Evolutionary conservation across 345 rosid genomes (phyloP).

Genomic region (Lepidium africanum): DNA sequence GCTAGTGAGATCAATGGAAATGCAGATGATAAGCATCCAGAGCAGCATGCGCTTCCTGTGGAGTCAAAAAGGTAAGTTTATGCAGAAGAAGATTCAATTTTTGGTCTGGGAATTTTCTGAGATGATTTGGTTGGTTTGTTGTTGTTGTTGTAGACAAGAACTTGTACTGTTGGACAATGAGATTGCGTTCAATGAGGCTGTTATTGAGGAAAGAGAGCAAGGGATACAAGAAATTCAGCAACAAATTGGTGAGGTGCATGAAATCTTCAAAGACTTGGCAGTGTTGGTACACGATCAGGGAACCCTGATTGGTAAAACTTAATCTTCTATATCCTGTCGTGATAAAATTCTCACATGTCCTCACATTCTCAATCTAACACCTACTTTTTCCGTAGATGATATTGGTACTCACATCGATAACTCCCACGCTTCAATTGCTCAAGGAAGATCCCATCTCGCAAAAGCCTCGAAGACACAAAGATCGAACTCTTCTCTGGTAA

Average conservation of each 20-base stretch:
- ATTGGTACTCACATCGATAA: conserved; percentile 66
- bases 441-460: conserved; percentile 67
- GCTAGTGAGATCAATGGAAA: conserved; percentile 42
- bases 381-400: conserved; percentile 47
- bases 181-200: conserved; percentile 82
- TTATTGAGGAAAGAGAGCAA: conserved; percentile 91
- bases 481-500: conserved; percentile 94
- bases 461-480: conserved; percentile 88
- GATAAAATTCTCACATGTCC: neutral
- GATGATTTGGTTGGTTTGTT: neutral
- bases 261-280: conserved; percentile 89
- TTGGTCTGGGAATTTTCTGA: neutral
- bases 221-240: conserved; percentile 92
- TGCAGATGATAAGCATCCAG: conserved; percentile 44
- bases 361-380: neutral
- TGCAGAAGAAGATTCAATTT: neutral
- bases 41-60: conserved; percentile 75
- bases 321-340: neutral
- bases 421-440: conserved; percentile 73
- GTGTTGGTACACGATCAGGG: conserved; percentile 95
- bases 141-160: conserved; percentile 59
- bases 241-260: conserved; percentile 95
- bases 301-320: conserved; percentile 59
- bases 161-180: conserved; percentile 78
- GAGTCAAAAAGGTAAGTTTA: conserved; percentile 67